Percentiles rank a stretch among this genome's conserved stretches.
Conservation (phyloP, 2,329 filamentous ascomycete species). For the Torrubiellomyces zombiae region DNA sequence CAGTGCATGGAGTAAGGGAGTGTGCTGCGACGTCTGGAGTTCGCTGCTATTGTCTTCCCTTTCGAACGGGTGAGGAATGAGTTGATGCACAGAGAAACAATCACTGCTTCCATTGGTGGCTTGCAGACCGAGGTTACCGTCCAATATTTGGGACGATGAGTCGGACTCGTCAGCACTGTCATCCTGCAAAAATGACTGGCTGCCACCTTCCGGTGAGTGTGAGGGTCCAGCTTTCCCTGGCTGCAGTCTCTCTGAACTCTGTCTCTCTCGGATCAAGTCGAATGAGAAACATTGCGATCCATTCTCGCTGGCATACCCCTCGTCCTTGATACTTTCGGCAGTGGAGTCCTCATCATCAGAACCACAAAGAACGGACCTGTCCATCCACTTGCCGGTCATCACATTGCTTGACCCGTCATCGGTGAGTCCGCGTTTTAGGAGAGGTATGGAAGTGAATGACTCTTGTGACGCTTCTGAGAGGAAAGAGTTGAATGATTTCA, state of each 20-base stretch:
- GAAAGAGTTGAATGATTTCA: conserved; percentile 27
- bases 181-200: conserved; percentile 32
- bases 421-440: conserved; percentile 51
- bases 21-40: conserved; percentile 28
- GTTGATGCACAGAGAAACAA: conserved; percentile 5
- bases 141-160: conserved; percentile 45
- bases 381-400: conserved; percentile 31
- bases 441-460: conserved; percentile 61
- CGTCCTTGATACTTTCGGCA: no score
- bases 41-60: conserved; percentile 9
- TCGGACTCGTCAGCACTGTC: conserved; percentile 36
- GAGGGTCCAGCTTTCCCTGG: conserved; percentile 16
- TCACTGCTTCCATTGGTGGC: conserved; percentile 22
- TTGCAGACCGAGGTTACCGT: conserved; percentile 27
- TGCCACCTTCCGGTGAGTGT: conserved; percentile 8
- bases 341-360: conserved; percentile 22
- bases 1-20: conserved; percentile 31
- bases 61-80: conserved; percentile 21
- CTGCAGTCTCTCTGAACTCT: conserved; percentile 30
- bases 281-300: no score
- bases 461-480: conserved; percentile 48
- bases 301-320: no score
- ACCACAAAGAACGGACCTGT: conserved; percentile 35
- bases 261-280: conserved; percentile 36
- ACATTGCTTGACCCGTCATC: conserved; percentile 30